Evolutionary conservation across 2,329 filamentous ascomycete genomes (phyloP).

Genomic region (Dothistroma pini): DNA sequence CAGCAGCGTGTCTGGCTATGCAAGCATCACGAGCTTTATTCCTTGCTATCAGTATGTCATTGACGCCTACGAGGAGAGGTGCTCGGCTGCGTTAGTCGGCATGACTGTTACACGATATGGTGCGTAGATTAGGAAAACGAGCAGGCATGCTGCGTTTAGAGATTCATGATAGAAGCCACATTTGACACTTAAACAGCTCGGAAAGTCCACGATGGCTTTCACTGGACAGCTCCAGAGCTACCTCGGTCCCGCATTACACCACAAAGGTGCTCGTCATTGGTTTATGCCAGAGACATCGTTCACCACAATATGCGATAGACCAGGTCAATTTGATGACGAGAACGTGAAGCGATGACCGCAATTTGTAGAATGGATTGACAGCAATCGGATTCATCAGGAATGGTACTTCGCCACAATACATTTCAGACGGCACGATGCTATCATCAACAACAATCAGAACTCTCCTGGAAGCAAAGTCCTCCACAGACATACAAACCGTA

Average conservation of each 20-base stretch:
- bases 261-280: background rate
- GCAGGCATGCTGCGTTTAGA: background rate
- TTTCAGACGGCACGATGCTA: background rate
- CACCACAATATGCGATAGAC: too few species aligned
- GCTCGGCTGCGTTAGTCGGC: constrained; percentile 46
- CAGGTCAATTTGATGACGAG: too few species aligned
- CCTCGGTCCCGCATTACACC: background rate
- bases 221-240: background rate
- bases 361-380: background rate
- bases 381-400: background rate
- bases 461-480: background rate
- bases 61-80: constrained; percentile 52
- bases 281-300: too few species aligned
- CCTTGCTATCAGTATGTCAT: constrained; percentile 56
- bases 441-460: background rate
- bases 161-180: background rate
- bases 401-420: background rate
- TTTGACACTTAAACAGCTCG: background rate
- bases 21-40: constrained; percentile 49
- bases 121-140: background rate
- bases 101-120: constrained; percentile 39
- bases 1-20: constrained; percentile 50
- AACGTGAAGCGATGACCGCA: background rate
- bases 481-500: background rate
- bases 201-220: background rate